Evolutionary conservation across 1,139 yeast genomes (phyloP).

Genomic region (Yamadazyma blattariae): DNA sequence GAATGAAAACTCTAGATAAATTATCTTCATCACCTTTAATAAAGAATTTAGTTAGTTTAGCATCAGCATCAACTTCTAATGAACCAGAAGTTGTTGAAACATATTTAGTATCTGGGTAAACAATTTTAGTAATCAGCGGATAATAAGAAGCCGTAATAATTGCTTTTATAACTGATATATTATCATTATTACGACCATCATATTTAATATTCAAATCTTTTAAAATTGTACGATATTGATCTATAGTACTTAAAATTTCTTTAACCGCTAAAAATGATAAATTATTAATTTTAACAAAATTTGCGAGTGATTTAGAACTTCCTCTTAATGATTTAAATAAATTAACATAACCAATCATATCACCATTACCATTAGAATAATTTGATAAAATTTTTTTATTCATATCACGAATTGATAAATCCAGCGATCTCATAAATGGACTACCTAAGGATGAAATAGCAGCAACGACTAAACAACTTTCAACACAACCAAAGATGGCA

Average conservation of each 20-base stretch:
- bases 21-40: conserved; percentile 18
- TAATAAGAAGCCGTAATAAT: conserved; percentile 77
- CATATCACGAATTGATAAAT: conserved; percentile 59
- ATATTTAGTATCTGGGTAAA: conserved; percentile 77
- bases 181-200: conserved; percentile 40
- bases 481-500: conserved; percentile 81
- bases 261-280: conserved; percentile 64
- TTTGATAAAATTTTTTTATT: conserved; percentile 51
- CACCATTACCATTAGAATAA: conserved; percentile 53
- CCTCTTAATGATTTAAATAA: conserved; percentile 52
- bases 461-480: conserved; percentile 69
- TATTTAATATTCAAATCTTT: conserved; percentile 71
- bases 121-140: conserved; percentile 80
- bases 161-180: conserved; percentile 54
- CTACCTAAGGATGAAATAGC: conserved; percentile 71
- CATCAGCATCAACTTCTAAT: conserved; percentile 80
- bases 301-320: conserved; percentile 17
- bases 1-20: conserved; percentile 14
- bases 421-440: conserved; percentile 57
- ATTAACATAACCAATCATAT: conserved; percentile 62
- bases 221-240: conserved; percentile 65
- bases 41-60: conserved; percentile 70
- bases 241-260: conserved; percentile 68
- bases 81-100: conserved; percentile 73
- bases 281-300: conserved; percentile 58